Base-by-base conservation (phyloP, 2,329 filamentous ascomycete genomes). In the Stagonosporopsis tanaceti region DNA sequence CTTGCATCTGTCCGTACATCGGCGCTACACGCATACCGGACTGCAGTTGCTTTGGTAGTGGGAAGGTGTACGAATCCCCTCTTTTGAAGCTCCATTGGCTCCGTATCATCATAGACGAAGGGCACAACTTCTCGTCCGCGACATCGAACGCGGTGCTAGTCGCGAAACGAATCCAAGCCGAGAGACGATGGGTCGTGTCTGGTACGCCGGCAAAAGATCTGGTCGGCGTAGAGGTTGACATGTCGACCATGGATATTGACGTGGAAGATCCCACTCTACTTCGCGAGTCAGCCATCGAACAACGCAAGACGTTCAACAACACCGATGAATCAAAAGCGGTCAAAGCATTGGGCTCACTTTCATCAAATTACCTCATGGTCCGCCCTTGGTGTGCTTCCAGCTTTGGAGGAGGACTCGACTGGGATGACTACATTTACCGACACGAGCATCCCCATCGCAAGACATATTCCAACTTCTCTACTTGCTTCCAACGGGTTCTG, bases 61-160 rank as follows among this genome's bases (percentile, higher is more conserved):
- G 78, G 5, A 74, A 74, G 61, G 35, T 78, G 56, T 84, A 87
- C 30, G 72, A 83, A 9, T 90, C 87, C 1, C 85, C 89, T 0
- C 76, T 97, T 17, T 86, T 87, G 37, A 77, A 85, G 7, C 76
- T 97, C 3, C 92, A 92, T 65, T 97, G 94, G 84, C 89, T 97
- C 67, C 85, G 94, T 1, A 88, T 96, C 44, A 93, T 98, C 42
- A 89, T 96, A 17, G 94, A 98, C 63, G 94, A 97, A 80, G 94
- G 94, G 0, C 93, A 97, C 72, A 90, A 85, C 57, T 88, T 97
- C 57, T 91, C 92, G 0, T 89, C 90, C 35, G 85, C 85, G 0
- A 83, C 77, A 2, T 92, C 87, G 1, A 84, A 80, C 42, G 84
- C 86, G 30, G 80, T 85, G 5, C 72, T 82, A 15, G 79, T 88